phyloP scores from a whole-genome alignment of 129 eudicot genomes.

The Heracleum sosnowskyi region DNA sequence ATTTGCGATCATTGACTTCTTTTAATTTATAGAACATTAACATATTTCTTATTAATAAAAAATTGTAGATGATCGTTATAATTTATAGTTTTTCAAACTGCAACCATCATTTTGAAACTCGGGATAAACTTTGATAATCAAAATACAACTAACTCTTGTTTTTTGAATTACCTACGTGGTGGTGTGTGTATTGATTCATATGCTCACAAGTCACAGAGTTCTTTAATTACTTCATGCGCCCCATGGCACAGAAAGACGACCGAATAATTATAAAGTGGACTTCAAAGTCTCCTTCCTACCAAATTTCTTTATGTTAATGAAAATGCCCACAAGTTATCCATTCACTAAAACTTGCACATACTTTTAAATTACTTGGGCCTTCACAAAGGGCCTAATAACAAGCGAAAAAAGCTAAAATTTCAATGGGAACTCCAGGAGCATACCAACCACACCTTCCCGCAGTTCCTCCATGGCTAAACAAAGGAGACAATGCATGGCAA shows the following conservation, averaged over 20 bases:
- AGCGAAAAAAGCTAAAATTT: not conserved
- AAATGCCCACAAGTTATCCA: not conserved
- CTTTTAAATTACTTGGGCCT: too few relatives aligned
- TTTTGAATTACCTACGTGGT: too few relatives aligned
- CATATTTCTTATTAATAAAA: too few relatives aligned
- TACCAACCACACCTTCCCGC: not conserved
- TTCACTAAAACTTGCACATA: not conserved
- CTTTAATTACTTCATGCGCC: too few relatives aligned
- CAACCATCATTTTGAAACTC: too few relatives aligned
- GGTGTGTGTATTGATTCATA: too few relatives aligned
- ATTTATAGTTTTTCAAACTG: too few relatives aligned
- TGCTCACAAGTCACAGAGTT: too few relatives aligned
- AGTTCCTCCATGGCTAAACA: conserved; percentile 4
- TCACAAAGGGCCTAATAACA: too few relatives aligned
- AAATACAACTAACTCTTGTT: too few relatives aligned
- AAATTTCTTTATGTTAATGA: not conserved
- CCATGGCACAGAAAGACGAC: not conserved
- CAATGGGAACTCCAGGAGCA: not conserved
- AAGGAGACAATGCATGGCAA: conserved; percentile 12
- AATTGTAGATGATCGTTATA: too few relatives aligned
- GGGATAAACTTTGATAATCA: too few relatives aligned
- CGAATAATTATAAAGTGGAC: not conserved
- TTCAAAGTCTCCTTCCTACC: not conserved
- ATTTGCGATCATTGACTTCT: not conserved
- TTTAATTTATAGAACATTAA: not conserved